Evolutionary conservation across 495 filamentous ascomycete species (phyloP).

Genomic region (Talaromyces adpressus): DNA sequence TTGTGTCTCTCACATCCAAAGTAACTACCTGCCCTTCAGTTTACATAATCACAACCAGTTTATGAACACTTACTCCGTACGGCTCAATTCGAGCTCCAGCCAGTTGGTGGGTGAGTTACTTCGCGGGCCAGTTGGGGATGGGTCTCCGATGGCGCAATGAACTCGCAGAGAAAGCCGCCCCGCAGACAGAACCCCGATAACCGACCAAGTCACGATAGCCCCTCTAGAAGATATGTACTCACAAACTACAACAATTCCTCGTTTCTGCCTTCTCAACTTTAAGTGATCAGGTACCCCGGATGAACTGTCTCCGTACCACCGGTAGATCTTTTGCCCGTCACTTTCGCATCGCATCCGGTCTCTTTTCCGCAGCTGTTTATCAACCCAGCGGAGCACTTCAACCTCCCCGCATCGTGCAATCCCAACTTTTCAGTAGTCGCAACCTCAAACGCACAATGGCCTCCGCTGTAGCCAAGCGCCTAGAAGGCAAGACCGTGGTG

Average conservation of each 20-base stretch:
- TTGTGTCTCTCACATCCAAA: background rate
- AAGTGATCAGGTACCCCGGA: background rate
- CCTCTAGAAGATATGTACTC: background rate
- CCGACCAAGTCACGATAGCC: background rate
- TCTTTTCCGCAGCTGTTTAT: background rate
- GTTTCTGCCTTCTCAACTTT: background rate
- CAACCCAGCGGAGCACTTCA: background rate
- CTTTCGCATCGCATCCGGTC: background rate
- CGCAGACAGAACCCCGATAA: background rate
- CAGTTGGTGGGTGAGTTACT: background rate
- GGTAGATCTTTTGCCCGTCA: background rate
- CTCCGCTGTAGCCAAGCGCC: slow-evolving; percentile 72
- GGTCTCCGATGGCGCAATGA: background rate
- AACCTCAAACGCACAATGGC: slow-evolving; percentile 54
- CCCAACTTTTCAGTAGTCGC: background rate
- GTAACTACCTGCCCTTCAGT: background rate
- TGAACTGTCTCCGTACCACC: background rate
- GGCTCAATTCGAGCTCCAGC: background rate
- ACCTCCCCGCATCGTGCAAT: background rate
- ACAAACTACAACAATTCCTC: background rate
- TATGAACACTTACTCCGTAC: background rate
- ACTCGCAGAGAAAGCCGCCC: background rate
- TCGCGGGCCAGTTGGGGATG: too few species aligned
- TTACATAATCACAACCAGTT: background rate
- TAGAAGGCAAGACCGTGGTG: slow-evolving; percentile 88